These are phyloP conservation scores for Coemansia pectinata DNA, from an alignment of 192 early-diverging fungal genomes.

Conservation along the genomic window DNA sequence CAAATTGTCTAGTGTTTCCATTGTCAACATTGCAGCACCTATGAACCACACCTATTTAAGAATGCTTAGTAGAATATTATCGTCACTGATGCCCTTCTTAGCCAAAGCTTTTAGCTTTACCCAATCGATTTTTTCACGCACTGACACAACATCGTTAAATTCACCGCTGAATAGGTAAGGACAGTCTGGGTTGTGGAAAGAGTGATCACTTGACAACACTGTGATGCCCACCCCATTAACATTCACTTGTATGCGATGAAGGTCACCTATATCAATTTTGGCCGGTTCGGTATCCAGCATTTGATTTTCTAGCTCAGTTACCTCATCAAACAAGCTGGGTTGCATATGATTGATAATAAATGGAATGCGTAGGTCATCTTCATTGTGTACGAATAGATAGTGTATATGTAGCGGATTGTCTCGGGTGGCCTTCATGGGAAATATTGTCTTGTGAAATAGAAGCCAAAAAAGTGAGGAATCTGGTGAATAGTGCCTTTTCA, in stretches of 20 bases:
- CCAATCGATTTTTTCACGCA: background rate
- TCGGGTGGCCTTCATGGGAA: background rate
- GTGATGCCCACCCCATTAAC: background rate
- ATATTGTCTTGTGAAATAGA: background rate
- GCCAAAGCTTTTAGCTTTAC: background rate
- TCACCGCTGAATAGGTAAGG: background rate
- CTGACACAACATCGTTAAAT: background rate
- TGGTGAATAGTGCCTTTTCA: background rate
- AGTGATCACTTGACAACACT: background rate
- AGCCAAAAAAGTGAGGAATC: background rate
- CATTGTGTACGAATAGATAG: background rate
- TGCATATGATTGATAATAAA: background rate
- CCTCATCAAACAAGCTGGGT: background rate
- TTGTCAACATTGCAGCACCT: too few relatives aligned
- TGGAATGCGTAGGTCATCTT: background rate
- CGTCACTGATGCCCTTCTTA: background rate
- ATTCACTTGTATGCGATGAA: background rate
- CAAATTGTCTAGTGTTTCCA: too few relatives aligned
- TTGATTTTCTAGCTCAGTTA: background rate
- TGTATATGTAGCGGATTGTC: background rate
- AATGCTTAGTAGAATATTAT: background rate
- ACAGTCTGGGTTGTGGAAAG: background rate
- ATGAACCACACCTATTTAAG: background rate
- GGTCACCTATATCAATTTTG: background rate
- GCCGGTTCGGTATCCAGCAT: background rate